phyloP scores from a whole-genome alignment of 129 eudicot genomes.

The Sambucus nigra region DNA sequence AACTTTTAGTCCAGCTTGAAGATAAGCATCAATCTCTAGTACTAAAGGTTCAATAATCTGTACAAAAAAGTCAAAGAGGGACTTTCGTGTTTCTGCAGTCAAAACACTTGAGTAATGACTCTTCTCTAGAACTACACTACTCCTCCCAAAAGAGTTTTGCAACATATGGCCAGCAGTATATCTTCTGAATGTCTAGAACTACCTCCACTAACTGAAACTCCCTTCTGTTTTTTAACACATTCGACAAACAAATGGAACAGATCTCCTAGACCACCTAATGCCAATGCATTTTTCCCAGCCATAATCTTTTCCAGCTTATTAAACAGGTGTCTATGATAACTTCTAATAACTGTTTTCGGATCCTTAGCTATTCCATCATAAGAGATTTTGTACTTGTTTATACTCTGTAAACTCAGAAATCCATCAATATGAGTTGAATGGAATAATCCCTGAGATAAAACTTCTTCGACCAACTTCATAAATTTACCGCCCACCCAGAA shows the following conservation, averaged over 20 bases:
- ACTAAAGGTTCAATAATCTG: too few relatives aligned
- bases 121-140: conserved; percentile 10
- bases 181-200: conserved; percentile 8
- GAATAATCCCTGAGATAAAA: too few relatives aligned
- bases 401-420: too few relatives aligned
- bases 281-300: conserved; percentile 42
- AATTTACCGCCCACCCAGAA: conserved; percentile 17
- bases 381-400: conserved; percentile 36
- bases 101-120: conserved; percentile 8
- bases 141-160: conserved; percentile 10
- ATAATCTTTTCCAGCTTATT: conserved; percentile 51
- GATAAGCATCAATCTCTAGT: too few relatives aligned
- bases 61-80: conserved; percentile 63
- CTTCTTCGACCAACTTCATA: too few relatives aligned
- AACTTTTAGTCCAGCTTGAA: too few relatives aligned
- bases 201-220: too few relatives aligned
- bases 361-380: conserved; percentile 37
- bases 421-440: too few relatives aligned
- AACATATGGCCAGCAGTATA: conserved; percentile 9
- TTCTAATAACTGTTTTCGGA: too few relatives aligned
- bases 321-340: conserved; percentile 78
- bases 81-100: too few relatives aligned
- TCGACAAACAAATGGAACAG: conserved; percentile 50
- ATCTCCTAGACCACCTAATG: too few relatives aligned
- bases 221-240: too few relatives aligned